phyloP scores from a whole-genome alignment of 192 early-diverging fungal species.

The Linnemannia hyalina region DNA sequence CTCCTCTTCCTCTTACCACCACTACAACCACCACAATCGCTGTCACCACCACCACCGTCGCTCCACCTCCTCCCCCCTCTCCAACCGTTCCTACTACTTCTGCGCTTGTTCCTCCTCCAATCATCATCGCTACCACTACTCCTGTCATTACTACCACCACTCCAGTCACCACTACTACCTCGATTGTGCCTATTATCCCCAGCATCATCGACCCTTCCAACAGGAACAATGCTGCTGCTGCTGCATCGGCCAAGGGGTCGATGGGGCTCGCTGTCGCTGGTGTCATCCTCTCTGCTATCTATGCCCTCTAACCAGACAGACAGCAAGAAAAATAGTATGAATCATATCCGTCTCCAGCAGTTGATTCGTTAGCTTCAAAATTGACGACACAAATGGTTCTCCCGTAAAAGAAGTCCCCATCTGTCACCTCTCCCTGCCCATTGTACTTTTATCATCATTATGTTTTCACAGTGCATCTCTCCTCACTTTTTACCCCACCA shows the following conservation, averaged over 20 bases:
- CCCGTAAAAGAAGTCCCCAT: too few relatives aligned
- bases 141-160: neutral
- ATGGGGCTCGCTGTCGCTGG: neutral
- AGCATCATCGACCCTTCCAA: neutral
- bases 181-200: neutral
- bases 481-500: neutral
- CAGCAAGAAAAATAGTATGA: too few relatives aligned
- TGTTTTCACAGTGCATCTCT: neutral
- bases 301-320: slow-evolving; percentile 11
- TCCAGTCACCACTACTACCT: neutral
- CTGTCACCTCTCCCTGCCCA: too few relatives aligned
- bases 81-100: neutral
- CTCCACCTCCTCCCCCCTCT: neutral
- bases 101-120: neutral
- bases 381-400: too few relatives aligned
- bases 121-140: neutral
- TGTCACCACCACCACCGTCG: neutral
- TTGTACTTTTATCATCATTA: neutral
- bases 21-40: neutral
- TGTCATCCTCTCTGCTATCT: slow-evolving; percentile 1
- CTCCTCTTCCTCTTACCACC: neutral
- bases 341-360: too few relatives aligned
- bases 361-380: neutral
- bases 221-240: neutral
- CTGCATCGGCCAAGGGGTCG: neutral